phyloP scores from a whole-genome alignment of 2,329 filamentous ascomycete species.

The Sphaceloma murrayae region DNA sequence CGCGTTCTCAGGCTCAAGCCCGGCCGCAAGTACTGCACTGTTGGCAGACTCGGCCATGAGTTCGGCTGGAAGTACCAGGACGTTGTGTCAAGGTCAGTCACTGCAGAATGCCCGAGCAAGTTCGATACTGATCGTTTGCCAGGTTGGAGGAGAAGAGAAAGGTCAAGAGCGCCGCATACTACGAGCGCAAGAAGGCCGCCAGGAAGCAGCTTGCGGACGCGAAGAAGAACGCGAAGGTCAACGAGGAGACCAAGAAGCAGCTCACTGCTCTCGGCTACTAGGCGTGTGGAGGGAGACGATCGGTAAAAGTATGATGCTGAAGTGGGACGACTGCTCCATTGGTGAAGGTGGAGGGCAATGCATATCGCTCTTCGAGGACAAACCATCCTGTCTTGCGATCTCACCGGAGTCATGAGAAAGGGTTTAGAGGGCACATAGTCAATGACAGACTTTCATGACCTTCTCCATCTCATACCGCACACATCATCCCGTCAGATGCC shows the following conservation, averaged over 20 bases:
- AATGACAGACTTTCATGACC: constrained; percentile 14
- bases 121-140: constrained; percentile 19
- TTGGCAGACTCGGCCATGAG: constrained; percentile 95
- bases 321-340: too few species aligned
- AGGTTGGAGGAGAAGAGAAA: constrained; percentile 99
- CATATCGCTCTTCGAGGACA: too few species aligned
- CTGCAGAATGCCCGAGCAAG: not conserved
- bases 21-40: constrained; percentile 99
- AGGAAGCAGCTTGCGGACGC: constrained; percentile 84
- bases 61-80: constrained; percentile 99
- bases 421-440: constrained; percentile 2
- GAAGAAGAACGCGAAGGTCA: constrained; percentile 81
- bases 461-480: too few species aligned
- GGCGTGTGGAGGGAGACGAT: constrained; percentile 27
- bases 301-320: too few species aligned
- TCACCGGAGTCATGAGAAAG: too few species aligned
- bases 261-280: constrained; percentile 91
- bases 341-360: too few species aligned
- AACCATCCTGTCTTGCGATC: too few species aligned
- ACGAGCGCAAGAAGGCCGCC: constrained; percentile 98
- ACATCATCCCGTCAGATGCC: too few species aligned
- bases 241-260: constrained; percentile 77
- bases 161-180: constrained; percentile 98
- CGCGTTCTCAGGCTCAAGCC: constrained; percentile 94
- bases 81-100: constrained; percentile 86